Conservation (phyloP, 2,329 filamentous ascomycete species). For the Penicillium crustosum region DNA sequence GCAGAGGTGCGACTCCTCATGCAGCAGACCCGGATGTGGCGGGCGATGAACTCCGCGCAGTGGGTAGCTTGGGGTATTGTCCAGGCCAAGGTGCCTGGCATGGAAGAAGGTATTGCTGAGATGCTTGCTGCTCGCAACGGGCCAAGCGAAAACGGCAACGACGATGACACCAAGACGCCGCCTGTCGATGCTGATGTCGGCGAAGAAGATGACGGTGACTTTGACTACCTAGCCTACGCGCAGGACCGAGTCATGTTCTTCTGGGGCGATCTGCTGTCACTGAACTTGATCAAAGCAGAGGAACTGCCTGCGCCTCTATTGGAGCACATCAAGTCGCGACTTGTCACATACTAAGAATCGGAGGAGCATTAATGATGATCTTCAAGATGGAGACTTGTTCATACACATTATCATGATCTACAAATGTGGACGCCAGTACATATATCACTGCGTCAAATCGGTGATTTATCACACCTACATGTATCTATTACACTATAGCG, state of each 20-base stretch:
- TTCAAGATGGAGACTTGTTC: not conserved
- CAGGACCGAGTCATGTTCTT: constrained; percentile 91
- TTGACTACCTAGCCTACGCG: constrained; percentile 90
- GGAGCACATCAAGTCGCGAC: constrained; percentile 60
- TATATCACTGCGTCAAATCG: constrained; percentile 14
- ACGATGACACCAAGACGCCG: constrained; percentile 24
- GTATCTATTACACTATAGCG: constrained; percentile 11
- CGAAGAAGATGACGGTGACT: constrained; percentile 74
- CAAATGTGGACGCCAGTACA: constrained; percentile 21
- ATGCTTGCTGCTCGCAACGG: constrained; percentile 16
- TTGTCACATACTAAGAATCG: constrained; percentile 60
- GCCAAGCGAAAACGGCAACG: constrained; percentile 18
- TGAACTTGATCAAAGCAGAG: constrained; percentile 72
- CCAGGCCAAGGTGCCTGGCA: constrained; percentile 80
- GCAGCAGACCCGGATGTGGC: constrained; percentile 80
- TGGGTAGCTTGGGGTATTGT: constrained; percentile 98
- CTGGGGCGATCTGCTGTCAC: constrained; percentile 80
- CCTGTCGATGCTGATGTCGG: constrained; percentile 51
- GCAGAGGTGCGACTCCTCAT: constrained; percentile 68
- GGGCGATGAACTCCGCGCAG: constrained; percentile 79
- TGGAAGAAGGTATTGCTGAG: constrained; percentile 51
- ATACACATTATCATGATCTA: constrained; percentile 12
- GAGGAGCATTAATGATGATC: not conserved
- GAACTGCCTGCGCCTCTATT: constrained; percentile 72
- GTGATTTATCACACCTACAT: constrained; percentile 12